Evolutionary conservation across 345 rosid species (phyloP).

Genomic region (Camelina laxa): DNA sequence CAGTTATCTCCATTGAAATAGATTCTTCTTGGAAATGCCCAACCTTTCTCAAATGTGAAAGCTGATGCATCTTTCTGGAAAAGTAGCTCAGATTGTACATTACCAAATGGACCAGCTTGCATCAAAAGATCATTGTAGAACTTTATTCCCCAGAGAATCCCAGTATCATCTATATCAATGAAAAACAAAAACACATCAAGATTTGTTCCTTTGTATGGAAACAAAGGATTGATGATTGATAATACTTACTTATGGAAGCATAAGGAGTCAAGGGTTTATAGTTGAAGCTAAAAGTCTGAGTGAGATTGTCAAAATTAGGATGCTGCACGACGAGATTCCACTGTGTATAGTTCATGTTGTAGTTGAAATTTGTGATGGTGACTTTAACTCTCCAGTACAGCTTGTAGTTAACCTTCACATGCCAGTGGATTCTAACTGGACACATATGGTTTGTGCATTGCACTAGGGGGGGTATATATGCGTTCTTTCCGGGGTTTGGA

Average conservation of each 20-base stretch:
- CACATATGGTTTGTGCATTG: constrained; percentile 77
- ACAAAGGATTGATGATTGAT: constrained; percentile 13
- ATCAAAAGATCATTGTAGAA: constrained; percentile 66
- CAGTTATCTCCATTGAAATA: constrained; percentile 62
- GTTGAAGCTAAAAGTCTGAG: constrained; percentile 62
- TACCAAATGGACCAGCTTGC: constrained; percentile 64
- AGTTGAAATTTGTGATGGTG: constrained; percentile 70
- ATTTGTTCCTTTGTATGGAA: constrained; percentile 8
- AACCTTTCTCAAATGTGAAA: constrained; percentile 72
- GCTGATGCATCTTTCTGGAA: constrained; percentile 60
- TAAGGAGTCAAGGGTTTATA: constrained; percentile 60
- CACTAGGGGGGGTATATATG: constrained; percentile 49
- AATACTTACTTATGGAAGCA: constrained; percentile 59
- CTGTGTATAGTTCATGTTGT: constrained; percentile 62
- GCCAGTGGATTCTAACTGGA: constrained; percentile 77
- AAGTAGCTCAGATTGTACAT: constrained; percentile 69
- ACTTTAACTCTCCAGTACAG: constrained; percentile 73
- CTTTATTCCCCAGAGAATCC: constrained; percentile 69
- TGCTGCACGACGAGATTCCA: constrained; percentile 79
- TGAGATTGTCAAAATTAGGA: constrained; percentile 66
- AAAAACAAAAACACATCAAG: background rate
- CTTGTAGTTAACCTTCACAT: constrained; percentile 67
- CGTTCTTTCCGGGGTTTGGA: constrained; percentile 39
- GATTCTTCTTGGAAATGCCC: constrained; percentile 78
- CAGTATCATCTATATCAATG: constrained; percentile 58